phyloP scores from a whole-genome alignment of 2,329 filamentous ascomycete genomes.

The Fulvia fulva region DNA sequence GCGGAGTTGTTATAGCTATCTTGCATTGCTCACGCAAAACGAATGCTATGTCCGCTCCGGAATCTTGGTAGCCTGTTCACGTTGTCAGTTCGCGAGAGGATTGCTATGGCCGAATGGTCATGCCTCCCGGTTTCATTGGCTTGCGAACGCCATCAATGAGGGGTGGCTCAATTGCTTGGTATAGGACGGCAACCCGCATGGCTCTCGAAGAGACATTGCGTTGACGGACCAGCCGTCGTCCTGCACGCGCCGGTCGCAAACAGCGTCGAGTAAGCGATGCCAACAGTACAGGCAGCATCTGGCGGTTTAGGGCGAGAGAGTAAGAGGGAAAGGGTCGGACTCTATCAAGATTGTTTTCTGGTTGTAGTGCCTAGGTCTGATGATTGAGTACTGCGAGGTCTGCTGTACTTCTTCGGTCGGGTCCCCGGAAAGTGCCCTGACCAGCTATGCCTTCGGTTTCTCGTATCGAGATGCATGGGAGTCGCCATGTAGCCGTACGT shows the following conservation, averaged over 20 bases:
- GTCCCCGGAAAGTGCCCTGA: background rate
- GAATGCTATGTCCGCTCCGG: slow-evolving; percentile 48
- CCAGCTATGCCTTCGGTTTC: background rate
- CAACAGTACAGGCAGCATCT: background rate
- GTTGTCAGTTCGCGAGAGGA: background rate
- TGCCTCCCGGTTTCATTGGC: slow-evolving; percentile 48
- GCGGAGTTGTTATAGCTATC: slow-evolving; percentile 28
- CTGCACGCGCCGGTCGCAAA: background rate
- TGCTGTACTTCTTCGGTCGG: background rate
- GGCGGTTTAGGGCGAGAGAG: background rate
- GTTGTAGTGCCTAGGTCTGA: background rate
- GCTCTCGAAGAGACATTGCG: background rate
- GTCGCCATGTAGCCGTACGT: background rate
- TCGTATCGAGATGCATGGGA: background rate
- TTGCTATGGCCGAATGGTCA: background rate
- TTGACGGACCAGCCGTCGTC: background rate
- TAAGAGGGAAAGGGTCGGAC: background rate
- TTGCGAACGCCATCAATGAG: slow-evolving; percentile 47
- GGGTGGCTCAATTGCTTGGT: slow-evolving; percentile 47
- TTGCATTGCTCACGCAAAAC: slow-evolving; percentile 32
- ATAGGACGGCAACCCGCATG: slow-evolving; percentile 42
- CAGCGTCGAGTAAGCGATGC: background rate
- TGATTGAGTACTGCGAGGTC: background rate
- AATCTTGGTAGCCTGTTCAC: slow-evolving; percentile 45
- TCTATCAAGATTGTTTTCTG: background rate